Evolutionary conservation across 1,139 yeast species (phyloP), one percentile per base, ranked within the genome.

Genomic region (Hemisphaericaspora lyxosophila): DNA sequence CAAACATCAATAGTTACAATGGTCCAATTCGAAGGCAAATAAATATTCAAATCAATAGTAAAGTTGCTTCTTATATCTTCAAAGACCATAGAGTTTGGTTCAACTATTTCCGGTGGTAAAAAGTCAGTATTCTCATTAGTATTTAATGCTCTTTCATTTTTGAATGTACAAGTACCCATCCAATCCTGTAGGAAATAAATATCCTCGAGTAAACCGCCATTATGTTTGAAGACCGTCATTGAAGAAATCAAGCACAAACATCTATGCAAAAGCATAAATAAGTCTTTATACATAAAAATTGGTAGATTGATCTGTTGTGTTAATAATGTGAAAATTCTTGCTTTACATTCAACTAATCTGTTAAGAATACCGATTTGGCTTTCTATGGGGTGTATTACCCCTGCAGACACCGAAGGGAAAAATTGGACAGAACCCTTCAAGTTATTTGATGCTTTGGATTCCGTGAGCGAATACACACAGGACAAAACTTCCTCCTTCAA

Each of bases 1-100:
- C 88, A 80, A n/a, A 80, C 56, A 50, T 83, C 90, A 18, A 89
- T 57, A 0, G 85, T 70, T 1, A 87, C 62, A 0, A 82, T 73
- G 11, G 73, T 59, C 86, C 92, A 86, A 22, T 61, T 55, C 0
- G 57, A 48, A 0, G 89, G 87, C 15, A 67, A 30, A 27, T 43
- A 27, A 17, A 41, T 24, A 27, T 49, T 48, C 34, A 62, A 35
- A 18, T 59, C 59, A 26, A 33, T 31, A 30, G 46, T 42, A 22
- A 48, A 44, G 31, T 36, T 38, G 13, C 35, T 27, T 22, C 25
- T 13, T 13, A 31, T n/a, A 24, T 27, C 16, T 20, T 37, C 35
- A 33, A 34, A 41, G 8, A 33, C 33, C 8, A 17, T 16, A 9
- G 14, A 7, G 11, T 15, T n/a, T 7, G 20, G 22, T 14, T 19